These are phyloP conservation scores for Anethum foeniculum DNA, from an alignment of 140 eudicot species.

Conservation along the genomic window DNA sequence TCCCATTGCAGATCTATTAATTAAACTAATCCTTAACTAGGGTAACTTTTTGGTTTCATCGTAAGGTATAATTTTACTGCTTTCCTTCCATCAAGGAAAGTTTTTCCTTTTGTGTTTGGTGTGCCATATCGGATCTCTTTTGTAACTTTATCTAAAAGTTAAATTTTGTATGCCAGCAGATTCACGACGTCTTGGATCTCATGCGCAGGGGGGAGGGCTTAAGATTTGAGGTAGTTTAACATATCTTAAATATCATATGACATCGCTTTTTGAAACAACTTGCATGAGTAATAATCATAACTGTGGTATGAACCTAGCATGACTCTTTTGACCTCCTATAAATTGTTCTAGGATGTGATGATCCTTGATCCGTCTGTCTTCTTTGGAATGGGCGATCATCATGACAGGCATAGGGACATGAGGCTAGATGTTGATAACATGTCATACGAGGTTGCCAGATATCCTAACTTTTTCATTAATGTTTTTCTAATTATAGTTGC, in stretches of 20 bases:
- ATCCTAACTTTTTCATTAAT: not conserved
- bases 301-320: not conserved
- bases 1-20: not conserved
- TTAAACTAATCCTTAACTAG: not conserved
- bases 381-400: constrained; percentile 58
- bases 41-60: not conserved
- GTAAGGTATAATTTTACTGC: not conserved
- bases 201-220: constrained; percentile 86
- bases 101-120: not conserved
- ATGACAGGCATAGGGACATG: constrained; percentile 85
- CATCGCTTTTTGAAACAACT: not conserved
- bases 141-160: not conserved
- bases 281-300: not conserved
- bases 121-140: not conserved
- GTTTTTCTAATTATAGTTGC: not conserved
- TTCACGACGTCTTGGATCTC: constrained; percentile 69
- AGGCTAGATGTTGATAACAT: constrained; percentile 87
- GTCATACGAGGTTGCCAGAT: constrained; percentile 66
- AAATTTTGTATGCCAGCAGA: constrained; percentile 29
- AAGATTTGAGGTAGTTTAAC: constrained; percentile 66
- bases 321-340: not conserved
- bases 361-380: constrained; percentile 69
- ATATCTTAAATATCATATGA: not conserved
- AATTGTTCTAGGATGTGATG: constrained; percentile 64
- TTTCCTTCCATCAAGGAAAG: not conserved